Percentiles rank a stretch among this genome's conserved stretches.
phyloP scores from a whole-genome alignment of 768 basidiomycete genomes.

The Chalciporus chontae region DNA sequence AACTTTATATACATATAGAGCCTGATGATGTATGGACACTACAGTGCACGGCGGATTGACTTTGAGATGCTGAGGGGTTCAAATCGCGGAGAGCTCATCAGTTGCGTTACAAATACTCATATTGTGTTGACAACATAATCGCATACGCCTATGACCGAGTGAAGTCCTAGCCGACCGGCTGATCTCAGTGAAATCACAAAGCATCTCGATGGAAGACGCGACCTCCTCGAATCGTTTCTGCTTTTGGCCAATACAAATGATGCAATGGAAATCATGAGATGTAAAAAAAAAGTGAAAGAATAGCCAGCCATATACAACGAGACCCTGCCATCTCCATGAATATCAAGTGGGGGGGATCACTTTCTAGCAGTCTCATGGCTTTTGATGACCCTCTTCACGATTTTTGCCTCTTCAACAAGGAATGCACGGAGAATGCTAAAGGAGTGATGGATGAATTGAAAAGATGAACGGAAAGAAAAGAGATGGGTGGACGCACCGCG shows the following conservation, averaged over 20 bases:
- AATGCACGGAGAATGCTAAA: conserved; percentile 96
- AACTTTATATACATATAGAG: not conserved
- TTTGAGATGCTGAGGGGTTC: too few species aligned
- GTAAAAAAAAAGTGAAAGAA: conserved; percentile 9
- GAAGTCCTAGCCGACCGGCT: not conserved
- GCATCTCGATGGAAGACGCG: conserved; percentile 1
- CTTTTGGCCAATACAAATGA: conserved; percentile 19
- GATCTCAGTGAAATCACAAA: not conserved
- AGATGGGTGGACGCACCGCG: conserved; percentile 58
- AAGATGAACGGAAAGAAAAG: not conserved
- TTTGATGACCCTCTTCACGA: conserved; percentile 99
- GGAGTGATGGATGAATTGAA: not conserved
- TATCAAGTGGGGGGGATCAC: conserved; percentile 10
- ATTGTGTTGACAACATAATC: not conserved
- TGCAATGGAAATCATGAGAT: conserved; percentile 14
- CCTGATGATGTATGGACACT: not conserved
- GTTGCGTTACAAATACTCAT: not conserved
- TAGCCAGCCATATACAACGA: conserved; percentile 12
- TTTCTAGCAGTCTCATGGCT: conserved; percentile 46
- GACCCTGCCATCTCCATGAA: not conserved
- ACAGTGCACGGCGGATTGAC: not conserved
- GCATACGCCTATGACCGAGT: not conserved
- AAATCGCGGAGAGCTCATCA: too few species aligned
- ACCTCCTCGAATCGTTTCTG: conserved; percentile 10
- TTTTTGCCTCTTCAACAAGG: conserved; percentile 99